Percentiles rank a stretch among this genome's conserved stretches.
Conservation (phyloP, 2,329 filamentous ascomycete species). For the Coniochaeta ligniaria region DNA sequence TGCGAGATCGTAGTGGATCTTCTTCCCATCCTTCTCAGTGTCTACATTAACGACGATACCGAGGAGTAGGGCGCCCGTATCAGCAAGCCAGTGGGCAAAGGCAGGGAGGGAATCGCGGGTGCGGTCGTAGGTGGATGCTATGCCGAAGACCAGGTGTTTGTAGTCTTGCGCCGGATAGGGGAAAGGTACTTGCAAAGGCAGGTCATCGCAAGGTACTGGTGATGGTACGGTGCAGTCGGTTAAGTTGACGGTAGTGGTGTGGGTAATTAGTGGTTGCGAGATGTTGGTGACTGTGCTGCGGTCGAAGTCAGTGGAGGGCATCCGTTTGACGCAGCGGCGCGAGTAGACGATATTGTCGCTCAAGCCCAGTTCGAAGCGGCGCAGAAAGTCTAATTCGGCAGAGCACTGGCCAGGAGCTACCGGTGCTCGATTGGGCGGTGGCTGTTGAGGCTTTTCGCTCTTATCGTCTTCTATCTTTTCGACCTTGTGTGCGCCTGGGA, state of each 20-base stretch:
- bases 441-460: background rate
- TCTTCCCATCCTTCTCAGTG: background rate
- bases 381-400: constrained; percentile 13
- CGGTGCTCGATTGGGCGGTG: background rate
- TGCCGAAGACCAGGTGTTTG: constrained; percentile 47
- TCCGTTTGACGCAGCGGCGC: constrained; percentile 34
- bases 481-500: background rate
- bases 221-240: constrained; percentile 17
- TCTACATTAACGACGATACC: constrained; percentile 39
- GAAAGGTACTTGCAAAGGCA: constrained; percentile 38
- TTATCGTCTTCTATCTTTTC: background rate
- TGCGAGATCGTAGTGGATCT: constrained; percentile 9
- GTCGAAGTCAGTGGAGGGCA: constrained; percentile 23
- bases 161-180: constrained; percentile 35
- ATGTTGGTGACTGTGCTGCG: constrained; percentile 29
- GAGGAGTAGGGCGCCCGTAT: constrained; percentile 42
- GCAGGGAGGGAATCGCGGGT: constrained; percentile 41
- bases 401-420: constrained; percentile 5
- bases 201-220: constrained; percentile 29
- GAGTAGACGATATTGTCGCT: constrained; percentile 35
- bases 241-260: constrained; percentile 22
- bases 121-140: constrained; percentile 45
- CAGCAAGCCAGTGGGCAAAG: constrained; percentile 49
- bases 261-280: constrained; percentile 26
- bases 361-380: constrained; percentile 21